Percentiles rank a stretch among this genome's conserved stretches.
Conservation (phyloP, 371 early-diverging fungal genomes). For the Mucor saturninus region DNA sequence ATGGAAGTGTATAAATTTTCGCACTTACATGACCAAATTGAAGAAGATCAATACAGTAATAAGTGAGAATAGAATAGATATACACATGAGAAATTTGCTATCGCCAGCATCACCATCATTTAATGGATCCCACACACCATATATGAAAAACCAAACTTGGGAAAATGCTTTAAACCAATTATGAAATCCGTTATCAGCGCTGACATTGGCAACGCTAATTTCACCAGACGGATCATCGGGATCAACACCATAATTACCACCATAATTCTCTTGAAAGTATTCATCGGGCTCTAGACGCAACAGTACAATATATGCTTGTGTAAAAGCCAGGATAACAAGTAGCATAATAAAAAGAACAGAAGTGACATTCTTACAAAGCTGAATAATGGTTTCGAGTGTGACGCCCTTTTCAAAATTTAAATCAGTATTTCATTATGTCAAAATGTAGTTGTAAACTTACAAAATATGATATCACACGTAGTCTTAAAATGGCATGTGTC, state of each 20-base stretch:
- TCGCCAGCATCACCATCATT: conserved; percentile 5
- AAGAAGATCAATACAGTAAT: conserved; percentile 14
- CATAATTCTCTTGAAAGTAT: conserved; percentile 13
- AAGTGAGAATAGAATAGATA: conserved; percentile 14
- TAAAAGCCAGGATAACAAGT: conserved; percentile 8
- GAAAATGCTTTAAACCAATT: conserved; percentile 13
- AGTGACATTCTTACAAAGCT: conserved; percentile 1
- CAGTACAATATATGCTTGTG: background rate
- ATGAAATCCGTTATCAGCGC: conserved; percentile 7
- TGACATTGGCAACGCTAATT: background rate
- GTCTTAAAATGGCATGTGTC: conserved; percentile 8
- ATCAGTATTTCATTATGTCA: background rate
- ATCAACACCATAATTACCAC: background rate
- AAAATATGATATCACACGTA: conserved; percentile 2
- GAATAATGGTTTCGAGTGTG: conserved; percentile 11
- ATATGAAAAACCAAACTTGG: conserved; percentile 12
- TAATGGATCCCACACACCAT: conserved; percentile 14
- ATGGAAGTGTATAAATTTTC: too few relatives aligned
- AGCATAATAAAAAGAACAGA: conserved; percentile 8
- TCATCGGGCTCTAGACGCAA: background rate
- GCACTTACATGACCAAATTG: conserved; percentile 19
- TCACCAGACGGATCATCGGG: background rate
- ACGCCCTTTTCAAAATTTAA: conserved; percentile 1
- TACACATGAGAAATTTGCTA: conserved; percentile 1
- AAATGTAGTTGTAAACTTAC: conserved; percentile 3